Conservation (phyloP, 106 monocot genomes). For the Alisma plantagoaquatica region DNA sequence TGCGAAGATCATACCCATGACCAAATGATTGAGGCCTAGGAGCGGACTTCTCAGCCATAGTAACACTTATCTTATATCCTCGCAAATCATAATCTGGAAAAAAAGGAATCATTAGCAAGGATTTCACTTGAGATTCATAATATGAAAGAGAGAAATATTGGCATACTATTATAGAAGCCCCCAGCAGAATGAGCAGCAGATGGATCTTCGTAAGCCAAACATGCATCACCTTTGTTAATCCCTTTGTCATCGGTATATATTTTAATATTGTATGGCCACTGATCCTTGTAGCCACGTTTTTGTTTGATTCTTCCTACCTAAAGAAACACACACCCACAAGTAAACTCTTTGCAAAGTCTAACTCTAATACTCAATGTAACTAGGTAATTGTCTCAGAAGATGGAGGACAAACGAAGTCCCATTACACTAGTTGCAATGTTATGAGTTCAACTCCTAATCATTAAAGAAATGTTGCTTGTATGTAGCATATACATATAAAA, state of each 20-base stretch:
- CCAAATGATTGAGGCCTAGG: conserved; percentile 69
- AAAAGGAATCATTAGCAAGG: conserved; percentile 12
- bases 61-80: conserved; percentile 66
- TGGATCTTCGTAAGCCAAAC: conserved; percentile 94
- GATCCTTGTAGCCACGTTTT: conserved; percentile 98
- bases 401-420: too few relatives aligned
- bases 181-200: conserved; percentile 99
- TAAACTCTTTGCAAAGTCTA: too few relatives aligned
- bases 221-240: conserved; percentile 90
- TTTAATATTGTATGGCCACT: conserved; percentile 98
- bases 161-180: conserved; percentile 83
- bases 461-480: too few relatives aligned
- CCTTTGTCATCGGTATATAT: conserved; percentile 89
- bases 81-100: conserved; percentile 71
- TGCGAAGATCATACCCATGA: conserved; percentile 94
- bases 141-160: background rate
- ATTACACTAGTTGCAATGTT: too few relatives aligned
- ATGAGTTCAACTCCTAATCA: too few relatives aligned
- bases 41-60: conserved; percentile 96
- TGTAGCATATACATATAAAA: too few relatives aligned
- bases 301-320: conserved; percentile 98
- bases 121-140: too few relatives aligned
- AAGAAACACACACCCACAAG: background rate
- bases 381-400: too few relatives aligned
- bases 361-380: too few relatives aligned